phyloP scores from a whole-genome alignment of 2,329 filamentous ascomycete species.

The Cladophialophora chaetospira region DNA sequence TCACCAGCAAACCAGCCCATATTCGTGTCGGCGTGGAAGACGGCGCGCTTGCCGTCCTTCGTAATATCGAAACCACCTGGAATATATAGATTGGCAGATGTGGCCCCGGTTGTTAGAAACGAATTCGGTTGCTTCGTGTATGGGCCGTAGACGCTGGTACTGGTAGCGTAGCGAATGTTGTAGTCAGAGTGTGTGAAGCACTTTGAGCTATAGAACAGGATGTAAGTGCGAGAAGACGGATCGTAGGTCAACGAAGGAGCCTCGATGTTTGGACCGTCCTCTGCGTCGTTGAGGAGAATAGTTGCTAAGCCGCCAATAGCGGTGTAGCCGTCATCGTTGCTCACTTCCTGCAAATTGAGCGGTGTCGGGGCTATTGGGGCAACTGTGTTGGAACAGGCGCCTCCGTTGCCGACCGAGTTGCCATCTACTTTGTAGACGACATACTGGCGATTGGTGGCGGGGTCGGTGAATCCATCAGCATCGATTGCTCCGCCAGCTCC shows the following conservation, averaged over 20 bases:
- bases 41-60: conserved; percentile 21
- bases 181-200: conserved; percentile 57
- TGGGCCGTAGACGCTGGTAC: conserved; percentile 52
- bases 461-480: conserved; percentile 60
- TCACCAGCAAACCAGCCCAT: conserved; percentile 24
- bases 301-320: conserved; percentile 55
- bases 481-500: conserved; percentile 63
- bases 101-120: conserved; percentile 19
- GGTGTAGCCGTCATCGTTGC: conserved; percentile 51
- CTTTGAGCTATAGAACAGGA: conserved; percentile 57
- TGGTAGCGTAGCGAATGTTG: conserved; percentile 57
- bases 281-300: conserved; percentile 63
- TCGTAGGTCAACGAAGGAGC: conserved; percentile 57
- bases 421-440: conserved; percentile 70
- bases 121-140: conserved; percentile 44
- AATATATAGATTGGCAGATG: conserved; percentile 31
- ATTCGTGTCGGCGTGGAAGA: conserved; percentile 26
- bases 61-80: conserved; percentile 32
- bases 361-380: conserved; percentile 40
- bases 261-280: conserved; percentile 64
- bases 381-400: conserved; percentile 50
- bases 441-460: conserved; percentile 55
- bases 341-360: conserved; percentile 44
- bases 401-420: conserved; percentile 55
- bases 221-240: conserved; percentile 47